Conservation (phyloP, 768 basidiomycete genomes). For the Suillus fuscotomentosus region DNA sequence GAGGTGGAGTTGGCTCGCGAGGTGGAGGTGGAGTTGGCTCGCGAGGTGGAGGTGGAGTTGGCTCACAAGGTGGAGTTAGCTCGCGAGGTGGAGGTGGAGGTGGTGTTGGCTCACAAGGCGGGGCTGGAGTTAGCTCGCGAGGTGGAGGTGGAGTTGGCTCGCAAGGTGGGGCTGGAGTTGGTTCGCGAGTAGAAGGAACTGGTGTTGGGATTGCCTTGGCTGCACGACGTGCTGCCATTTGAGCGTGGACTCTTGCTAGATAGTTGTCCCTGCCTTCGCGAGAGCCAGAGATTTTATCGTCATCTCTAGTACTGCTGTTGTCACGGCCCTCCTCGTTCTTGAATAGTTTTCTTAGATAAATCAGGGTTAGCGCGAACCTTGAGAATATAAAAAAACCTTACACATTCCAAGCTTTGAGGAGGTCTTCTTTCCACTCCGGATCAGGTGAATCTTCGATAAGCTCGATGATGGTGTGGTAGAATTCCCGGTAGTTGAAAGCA, state of each 20-base stretch:
- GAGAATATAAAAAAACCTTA: background rate
- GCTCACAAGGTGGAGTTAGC: background rate
- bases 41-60: no score
- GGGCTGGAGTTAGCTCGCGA: background rate
- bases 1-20: no score
- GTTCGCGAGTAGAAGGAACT: no score
- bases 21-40: no score
- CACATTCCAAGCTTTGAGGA: slow-evolving; percentile 6
- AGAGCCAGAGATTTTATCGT: background rate
- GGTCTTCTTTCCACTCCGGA: background rate
- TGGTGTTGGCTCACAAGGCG: background rate
- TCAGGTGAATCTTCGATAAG: slow-evolving; percentile 4
- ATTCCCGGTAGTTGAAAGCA: background rate
- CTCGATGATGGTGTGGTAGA: slow-evolving; percentile 4
- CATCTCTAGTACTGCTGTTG: background rate
- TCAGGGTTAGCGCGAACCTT: background rate
- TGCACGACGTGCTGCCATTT: background rate
- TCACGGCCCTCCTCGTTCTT: background rate
- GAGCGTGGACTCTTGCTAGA: background rate
- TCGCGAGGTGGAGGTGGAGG: background rate
- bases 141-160: no score
- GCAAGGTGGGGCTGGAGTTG: no score
- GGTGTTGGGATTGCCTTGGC: background rate
- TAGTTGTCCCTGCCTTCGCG: background rate
- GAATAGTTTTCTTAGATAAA: background rate